Base-by-base conservation (phyloP, 306 rosid species). In the Acacia crassicarpa region DNA sequence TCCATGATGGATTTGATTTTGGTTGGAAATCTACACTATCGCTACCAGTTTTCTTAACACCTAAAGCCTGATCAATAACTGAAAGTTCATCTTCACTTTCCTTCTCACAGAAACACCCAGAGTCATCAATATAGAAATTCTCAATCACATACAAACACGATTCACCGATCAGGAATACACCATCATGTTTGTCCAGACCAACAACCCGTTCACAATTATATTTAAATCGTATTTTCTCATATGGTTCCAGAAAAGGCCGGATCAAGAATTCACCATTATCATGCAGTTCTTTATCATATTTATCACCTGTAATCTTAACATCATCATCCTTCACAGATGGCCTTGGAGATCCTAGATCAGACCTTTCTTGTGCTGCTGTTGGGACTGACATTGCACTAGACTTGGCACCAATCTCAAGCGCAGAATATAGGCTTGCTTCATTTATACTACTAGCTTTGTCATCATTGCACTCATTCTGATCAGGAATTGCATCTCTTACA, bases 101-200 rank as follows among this genome's bases (percentile, higher is more conserved):
- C 90, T 96, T 96, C 89, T 96, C 98, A 65, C 92, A 96, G 76
- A 96, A 92, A 89, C 94, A 88, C 65, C 97, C 98, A 33, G 97
- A 87, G 76, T 90, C 93, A 44, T 96, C 93, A 67, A 96, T 90
- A 83, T 87, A 94, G 67, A 96, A 96, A 83, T 92, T 96, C 86
- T 94, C 99, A 81, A 96, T 96, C 82, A 96, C 98, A 90, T 96
- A 96, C 77, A 96, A 83, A 82, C 93, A 92, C 77, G 85, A 85
- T 82, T 96, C 99, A 70, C 98, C 98, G 11, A 96, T 96, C 85
- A 96, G 76, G 91, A 96, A 96, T 84, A 96, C 90, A 70, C 99
- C 99, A 88, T 96, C 99, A 84, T 96, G 98, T 81, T 96, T 96
- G 91, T 96, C 99, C 25, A 96, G 99, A 80, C 98, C 97, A 30